Conservation (phyloP, 192 early-diverging fungal species). For the Lobosporangium transversale region DNA sequence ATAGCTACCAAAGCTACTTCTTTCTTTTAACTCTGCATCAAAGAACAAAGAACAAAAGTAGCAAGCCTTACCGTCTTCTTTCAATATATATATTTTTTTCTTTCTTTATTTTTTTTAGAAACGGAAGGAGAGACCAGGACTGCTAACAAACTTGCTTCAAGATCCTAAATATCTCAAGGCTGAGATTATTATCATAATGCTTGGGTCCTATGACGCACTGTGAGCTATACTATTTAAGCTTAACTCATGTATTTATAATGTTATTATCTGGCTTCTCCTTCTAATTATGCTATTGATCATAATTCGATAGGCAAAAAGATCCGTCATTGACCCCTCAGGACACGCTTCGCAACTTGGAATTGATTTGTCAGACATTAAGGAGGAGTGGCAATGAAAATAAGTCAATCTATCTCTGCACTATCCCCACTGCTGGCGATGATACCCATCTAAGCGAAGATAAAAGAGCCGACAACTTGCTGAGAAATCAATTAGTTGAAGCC, state of each 20-base stretch:
- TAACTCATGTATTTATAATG: not conserved
- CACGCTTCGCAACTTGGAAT: slow-evolving; percentile 37
- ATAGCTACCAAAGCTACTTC: too few relatives aligned
- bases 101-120: slow-evolving; percentile 22
- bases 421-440: slow-evolving; percentile 53
- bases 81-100: not conserved
- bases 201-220: slow-evolving; percentile 49
- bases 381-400: slow-evolving; percentile 28
- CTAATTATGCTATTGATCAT: not conserved
- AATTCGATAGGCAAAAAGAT: slow-evolving; percentile 13
- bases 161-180: slow-evolving; percentile 45
- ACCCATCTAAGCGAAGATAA: slow-evolving; percentile 24
- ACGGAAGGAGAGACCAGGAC: slow-evolving; percentile 29
- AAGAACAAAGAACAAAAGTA: too few relatives aligned
- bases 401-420: slow-evolving; percentile 45
- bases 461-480: slow-evolving; percentile 22
- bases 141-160: slow-evolving; percentile 25
- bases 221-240: slow-evolving; percentile 7
- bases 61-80: too few relatives aligned
- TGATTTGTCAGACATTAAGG: slow-evolving; percentile 39
- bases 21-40: too few relatives aligned
- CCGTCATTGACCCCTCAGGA: slow-evolving; percentile 37
- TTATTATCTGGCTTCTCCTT: not conserved
- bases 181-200: slow-evolving; percentile 51
- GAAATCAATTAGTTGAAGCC: slow-evolving; percentile 39